A percentile compares a stretch with the other conserved stretches of the same genome.
Conservation (phyloP, 2,329 filamentous ascomycete species). For the Alternaria sp. region DNA sequence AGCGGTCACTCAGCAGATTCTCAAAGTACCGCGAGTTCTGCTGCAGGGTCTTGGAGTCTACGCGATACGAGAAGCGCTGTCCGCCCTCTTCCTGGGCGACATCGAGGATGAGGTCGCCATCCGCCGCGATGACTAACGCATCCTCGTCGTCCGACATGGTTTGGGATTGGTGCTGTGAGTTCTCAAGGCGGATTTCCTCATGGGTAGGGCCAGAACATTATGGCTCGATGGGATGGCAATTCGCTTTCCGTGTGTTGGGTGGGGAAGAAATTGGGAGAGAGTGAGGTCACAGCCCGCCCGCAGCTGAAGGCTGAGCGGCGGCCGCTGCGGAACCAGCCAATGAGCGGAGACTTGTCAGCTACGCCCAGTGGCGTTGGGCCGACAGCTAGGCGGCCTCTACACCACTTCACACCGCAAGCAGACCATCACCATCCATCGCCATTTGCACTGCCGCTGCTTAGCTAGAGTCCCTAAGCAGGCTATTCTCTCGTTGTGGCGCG, state of each 20-base stretch:
- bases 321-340: slow-evolving; percentile 5
- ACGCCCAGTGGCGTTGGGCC: slow-evolving; percentile 2
- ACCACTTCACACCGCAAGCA: background rate
- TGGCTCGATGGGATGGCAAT: slow-evolving; percentile 23
- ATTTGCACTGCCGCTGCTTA: background rate
- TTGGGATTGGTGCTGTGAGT: slow-evolving; percentile 4
- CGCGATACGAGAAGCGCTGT: slow-evolving; percentile 66
- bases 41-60: slow-evolving; percentile 63
- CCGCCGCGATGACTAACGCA: slow-evolving; percentile 60
- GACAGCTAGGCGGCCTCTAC: background rate
- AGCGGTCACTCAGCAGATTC: slow-evolving; percentile 69
- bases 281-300: slow-evolving; percentile 16
- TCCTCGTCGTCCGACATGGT: slow-evolving; percentile 35
- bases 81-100: slow-evolving; percentile 68
- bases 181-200: slow-evolving; percentile 43
- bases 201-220: slow-evolving; percentile 60
- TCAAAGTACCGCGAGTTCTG: slow-evolving; percentile 73
- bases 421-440: background rate
- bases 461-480: background rate
- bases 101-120: slow-evolving; percentile 71
- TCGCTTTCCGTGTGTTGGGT: slow-evolving; percentile 14
- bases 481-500: background rate
- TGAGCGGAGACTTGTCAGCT: background rate
- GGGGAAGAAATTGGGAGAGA: background rate
- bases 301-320: slow-evolving; percentile 3